phyloP scores from a whole-genome alignment of 2,329 filamentous ascomycete species.

The Moelleriella libera region DNA sequence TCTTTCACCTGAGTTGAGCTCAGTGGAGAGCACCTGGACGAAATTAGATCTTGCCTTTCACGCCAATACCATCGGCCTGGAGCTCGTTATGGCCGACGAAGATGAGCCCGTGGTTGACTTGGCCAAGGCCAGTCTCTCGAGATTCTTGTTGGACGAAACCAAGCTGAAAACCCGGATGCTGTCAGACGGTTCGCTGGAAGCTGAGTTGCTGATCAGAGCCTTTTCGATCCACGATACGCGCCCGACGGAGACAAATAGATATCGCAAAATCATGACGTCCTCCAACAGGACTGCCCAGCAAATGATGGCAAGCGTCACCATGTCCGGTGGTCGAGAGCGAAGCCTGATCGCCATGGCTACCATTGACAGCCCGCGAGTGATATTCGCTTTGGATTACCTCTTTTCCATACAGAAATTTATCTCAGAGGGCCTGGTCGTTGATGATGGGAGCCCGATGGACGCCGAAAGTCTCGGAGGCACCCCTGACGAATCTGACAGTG shows the following conservation, averaged over 20 bases:
- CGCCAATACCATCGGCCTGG: constrained; percentile 74
- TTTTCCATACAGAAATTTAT: constrained; percentile 79
- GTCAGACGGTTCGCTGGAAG: constrained; percentile 80
- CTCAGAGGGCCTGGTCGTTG: constrained; percentile 49
- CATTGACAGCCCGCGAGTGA: constrained; percentile 85
- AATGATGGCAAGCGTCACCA: constrained; percentile 93
- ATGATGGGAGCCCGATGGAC: constrained; percentile 40
- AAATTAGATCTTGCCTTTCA: constrained; percentile 88
- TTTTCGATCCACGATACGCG: constrained; percentile 92
- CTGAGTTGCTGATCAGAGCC: constrained; percentile 82
- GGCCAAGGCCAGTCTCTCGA: constrained; percentile 70
- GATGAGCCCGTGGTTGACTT: constrained; percentile 66
- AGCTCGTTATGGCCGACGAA: constrained; percentile 66
- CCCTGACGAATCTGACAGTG: constrained; percentile 43
- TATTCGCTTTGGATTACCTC: constrained; percentile 90
- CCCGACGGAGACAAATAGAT: constrained; percentile 83
- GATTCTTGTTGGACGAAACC: constrained; percentile 88
- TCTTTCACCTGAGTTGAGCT: constrained; percentile 56
- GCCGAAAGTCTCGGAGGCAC: constrained; percentile 41
- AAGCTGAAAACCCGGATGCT: constrained; percentile 86
- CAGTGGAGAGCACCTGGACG: constrained; percentile 64
- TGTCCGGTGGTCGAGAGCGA: constrained; percentile 70
- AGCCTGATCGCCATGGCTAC: constrained; percentile 84
- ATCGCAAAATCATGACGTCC: constrained; percentile 94
- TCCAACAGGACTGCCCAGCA: constrained; percentile 93